Percentiles rank a stretch among this genome's conserved stretches.
Conservation (phyloP, 2,329 filamentous ascomycete genomes). For the Pseudogymnoascus sp. region DNA sequence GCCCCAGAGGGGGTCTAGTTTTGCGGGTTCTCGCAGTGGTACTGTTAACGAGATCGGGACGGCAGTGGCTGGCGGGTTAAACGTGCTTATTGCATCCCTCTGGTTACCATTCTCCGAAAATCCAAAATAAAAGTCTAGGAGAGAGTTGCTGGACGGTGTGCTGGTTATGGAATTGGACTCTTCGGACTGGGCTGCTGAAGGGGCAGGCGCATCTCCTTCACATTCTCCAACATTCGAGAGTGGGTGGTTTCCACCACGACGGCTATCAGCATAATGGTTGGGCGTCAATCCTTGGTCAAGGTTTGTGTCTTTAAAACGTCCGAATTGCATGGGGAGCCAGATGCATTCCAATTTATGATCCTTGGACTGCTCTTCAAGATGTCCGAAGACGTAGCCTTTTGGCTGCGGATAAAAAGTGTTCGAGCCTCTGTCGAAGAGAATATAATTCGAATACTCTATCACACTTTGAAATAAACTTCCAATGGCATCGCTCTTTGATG, state of each 20-base stretch:
- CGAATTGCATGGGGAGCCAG: constrained; percentile 13
- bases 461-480: constrained; percentile 15
- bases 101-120: neutral
- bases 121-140: neutral
- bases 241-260: neutral
- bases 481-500: constrained; percentile 16
- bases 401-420: constrained; percentile 12
- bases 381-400: constrained; percentile 12
- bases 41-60: neutral
- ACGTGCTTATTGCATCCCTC: neutral
- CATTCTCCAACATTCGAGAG: neutral
- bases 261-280: neutral
- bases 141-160: neutral
- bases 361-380: constrained; percentile 2
- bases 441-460: constrained; percentile 18
- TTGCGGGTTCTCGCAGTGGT: neutral
- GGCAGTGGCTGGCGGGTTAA: neutral
- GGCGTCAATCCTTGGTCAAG: neutral
- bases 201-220: neutral
- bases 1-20: neutral
- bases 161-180: too few relatives aligned
- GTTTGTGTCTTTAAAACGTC: neutral
- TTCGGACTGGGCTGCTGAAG: neutral
- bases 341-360: constrained; percentile 12
- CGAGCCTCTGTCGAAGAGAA: constrained; percentile 14